Conservation (phyloP, 768 basidiomycete genomes). For the Mycena galericulata region DNA sequence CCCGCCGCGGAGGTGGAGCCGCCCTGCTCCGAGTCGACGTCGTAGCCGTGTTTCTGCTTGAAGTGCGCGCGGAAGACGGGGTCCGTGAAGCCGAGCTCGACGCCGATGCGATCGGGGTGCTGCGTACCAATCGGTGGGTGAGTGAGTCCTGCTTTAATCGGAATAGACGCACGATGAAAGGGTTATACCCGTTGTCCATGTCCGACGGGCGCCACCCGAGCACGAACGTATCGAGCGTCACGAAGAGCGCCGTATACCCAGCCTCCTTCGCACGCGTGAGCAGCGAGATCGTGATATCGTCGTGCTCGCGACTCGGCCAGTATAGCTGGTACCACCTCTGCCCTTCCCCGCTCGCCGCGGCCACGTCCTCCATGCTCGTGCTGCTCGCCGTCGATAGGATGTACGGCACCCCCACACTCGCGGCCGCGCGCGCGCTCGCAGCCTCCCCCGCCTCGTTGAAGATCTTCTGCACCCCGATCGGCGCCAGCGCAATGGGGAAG, state of each 20-base stretch:
- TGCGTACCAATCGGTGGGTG: not conserved
- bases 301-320: constrained; percentile 48
- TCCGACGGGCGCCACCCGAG: constrained; percentile 61
- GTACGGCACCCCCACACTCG: constrained; percentile 58
- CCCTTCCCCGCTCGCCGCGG: constrained; percentile 55
- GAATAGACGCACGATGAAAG: constrained; percentile 42
- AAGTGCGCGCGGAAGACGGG: constrained; percentile 60
- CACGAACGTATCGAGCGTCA: constrained; percentile 58
- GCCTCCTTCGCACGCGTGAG: constrained; percentile 55
- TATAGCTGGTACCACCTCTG: constrained; percentile 67
- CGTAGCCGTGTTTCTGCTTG: constrained; percentile 39
- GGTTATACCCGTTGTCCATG: constrained; percentile 52
- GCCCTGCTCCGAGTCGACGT: constrained; percentile 17
- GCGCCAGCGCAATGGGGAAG: constrained; percentile 49
- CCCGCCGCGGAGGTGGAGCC: constrained; percentile 41
- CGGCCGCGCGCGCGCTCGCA: constrained; percentile 58
- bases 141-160: not conserved
- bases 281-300: constrained; percentile 54
- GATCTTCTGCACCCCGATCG: constrained; percentile 58
- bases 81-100: constrained; percentile 56
- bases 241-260: constrained; percentile 57
- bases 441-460: constrained; percentile 60
- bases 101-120: constrained; percentile 46
- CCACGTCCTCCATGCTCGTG: constrained; percentile 63
- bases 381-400: constrained; percentile 59